Percentiles rank a stretch among this genome's conserved stretches.
Evolutionary conservation across 345 rosid species (phyloP).

Genomic region (Erysimum cheiranthoides): DNA sequence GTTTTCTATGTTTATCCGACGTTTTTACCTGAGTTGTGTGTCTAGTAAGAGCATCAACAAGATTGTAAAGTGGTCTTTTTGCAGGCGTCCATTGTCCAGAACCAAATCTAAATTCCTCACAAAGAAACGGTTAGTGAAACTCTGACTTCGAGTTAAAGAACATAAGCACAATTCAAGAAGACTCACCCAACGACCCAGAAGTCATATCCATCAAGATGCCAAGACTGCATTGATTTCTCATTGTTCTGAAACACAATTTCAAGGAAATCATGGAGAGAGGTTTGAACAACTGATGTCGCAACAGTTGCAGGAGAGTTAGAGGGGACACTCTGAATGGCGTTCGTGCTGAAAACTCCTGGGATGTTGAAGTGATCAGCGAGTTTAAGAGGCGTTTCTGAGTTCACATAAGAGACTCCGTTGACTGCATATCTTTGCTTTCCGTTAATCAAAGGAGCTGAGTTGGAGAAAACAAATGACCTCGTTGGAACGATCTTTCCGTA

Average conservation of each 20-base stretch:
- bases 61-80: slow-evolving; percentile 69
- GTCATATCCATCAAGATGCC: slow-evolving; percentile 98
- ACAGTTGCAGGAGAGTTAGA: slow-evolving; percentile 56
- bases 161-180: background rate
- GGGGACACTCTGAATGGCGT: slow-evolving; percentile 60
- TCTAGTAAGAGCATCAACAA: slow-evolving; percentile 72
- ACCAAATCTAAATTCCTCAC: slow-evolving; percentile 59
- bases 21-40: slow-evolving; percentile 83
- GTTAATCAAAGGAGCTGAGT: slow-evolving; percentile 73
- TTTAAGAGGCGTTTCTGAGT: slow-evolving; percentile 82
- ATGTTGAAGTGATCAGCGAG: slow-evolving; percentile 84
- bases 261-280: slow-evolving; percentile 64
- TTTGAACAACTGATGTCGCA: slow-evolving; percentile 69
- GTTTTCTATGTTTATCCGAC: background rate
- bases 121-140: slow-evolving; percentile 14
- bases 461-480: slow-evolving; percentile 63
- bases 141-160: background rate
- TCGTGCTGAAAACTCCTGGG: slow-evolving; percentile 64
- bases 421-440: slow-evolving; percentile 85
- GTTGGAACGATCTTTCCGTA: slow-evolving; percentile 70
- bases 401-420: slow-evolving; percentile 74
- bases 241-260: slow-evolving; percentile 84
- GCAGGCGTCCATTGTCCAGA: slow-evolving; percentile 71
- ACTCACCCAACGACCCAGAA: slow-evolving; percentile 94
- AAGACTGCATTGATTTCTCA: slow-evolving; percentile 72